A percentile compares a stretch with the other conserved stretches of the same genome.
phyloP scores from a whole-genome alignment of 176 grass and related monocot species.

The Rhipidocladum racemiflorum region DNA sequence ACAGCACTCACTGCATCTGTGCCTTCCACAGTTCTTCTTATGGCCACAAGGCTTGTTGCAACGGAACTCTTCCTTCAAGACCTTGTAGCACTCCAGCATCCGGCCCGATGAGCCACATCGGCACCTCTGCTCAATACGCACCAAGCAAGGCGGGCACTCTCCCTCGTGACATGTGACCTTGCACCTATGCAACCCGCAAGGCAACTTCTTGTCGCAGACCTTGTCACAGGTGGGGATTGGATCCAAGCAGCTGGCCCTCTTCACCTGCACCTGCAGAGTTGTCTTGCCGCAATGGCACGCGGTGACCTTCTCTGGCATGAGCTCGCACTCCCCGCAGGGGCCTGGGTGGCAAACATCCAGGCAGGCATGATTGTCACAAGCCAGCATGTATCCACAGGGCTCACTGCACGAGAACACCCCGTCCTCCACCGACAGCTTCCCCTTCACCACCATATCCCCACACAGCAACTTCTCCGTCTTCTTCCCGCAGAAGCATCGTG shows the following conservation, averaged over 20 bases:
- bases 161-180: conserved; percentile 79
- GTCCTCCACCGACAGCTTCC: conserved; percentile 37
- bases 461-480: conserved; percentile 67
- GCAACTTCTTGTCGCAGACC: conserved; percentile 63
- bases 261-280: conserved; percentile 47
- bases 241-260: conserved; percentile 71
- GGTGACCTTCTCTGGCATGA: conserved; percentile 61
- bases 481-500: conserved; percentile 72
- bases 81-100: conserved; percentile 74
- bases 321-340: conserved; percentile 63
- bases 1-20: conserved; percentile 78
- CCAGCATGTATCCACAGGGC: conserved; percentile 38
- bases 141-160: conserved; percentile 62
- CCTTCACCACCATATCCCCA: conserved; percentile 70
- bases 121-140: conserved; percentile 72
- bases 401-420: conserved; percentile 77
- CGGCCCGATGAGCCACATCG: conserved; percentile 62
- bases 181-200: conserved; percentile 68
- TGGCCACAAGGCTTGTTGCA: conserved; percentile 77
- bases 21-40: conserved; percentile 95
- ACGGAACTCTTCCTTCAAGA: conserved; percentile 44
- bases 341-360: conserved; percentile 76
- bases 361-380: conserved; percentile 76
- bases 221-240: conserved; percentile 72
- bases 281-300: conserved; percentile 83